Evolutionary conservation across 2,329 filamentous ascomycete genomes (phyloP).

Genomic region (Fusarium nodosum): DNA sequence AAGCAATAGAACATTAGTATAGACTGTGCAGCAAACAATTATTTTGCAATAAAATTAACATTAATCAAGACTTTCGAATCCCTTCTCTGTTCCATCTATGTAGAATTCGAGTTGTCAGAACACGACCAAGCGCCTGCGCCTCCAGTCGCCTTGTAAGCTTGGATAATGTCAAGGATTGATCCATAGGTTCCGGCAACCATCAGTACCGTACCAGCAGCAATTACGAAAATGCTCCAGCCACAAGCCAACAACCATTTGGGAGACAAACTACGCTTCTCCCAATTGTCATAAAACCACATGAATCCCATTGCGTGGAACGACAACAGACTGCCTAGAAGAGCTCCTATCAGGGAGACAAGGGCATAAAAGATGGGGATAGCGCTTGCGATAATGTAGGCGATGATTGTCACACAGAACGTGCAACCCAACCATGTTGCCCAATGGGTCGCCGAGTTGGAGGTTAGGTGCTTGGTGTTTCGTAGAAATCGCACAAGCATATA

Average conservation of each 20-base stretch:
- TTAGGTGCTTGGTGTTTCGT: slow-evolving; percentile 50
- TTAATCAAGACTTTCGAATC: background rate
- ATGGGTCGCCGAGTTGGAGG: slow-evolving; percentile 47
- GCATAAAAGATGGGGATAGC: slow-evolving; percentile 47
- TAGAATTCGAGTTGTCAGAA: slow-evolving; percentile 58
- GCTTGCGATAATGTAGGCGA: slow-evolving; percentile 49
- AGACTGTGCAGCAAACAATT: background rate
- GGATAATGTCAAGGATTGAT: slow-evolving; percentile 54
- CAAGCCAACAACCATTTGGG: slow-evolving; percentile 14
- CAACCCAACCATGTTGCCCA: slow-evolving; percentile 53
- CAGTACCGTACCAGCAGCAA: slow-evolving; percentile 51
- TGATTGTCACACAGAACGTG: slow-evolving; percentile 42
- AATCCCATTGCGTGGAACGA: slow-evolving; percentile 51
- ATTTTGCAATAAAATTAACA: background rate
- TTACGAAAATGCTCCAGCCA: slow-evolving; percentile 26
- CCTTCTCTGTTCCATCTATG: background rate
- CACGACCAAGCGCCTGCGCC: slow-evolving; percentile 59
- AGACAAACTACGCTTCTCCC: slow-evolving; percentile 26
- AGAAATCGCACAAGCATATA: slow-evolving; percentile 39
- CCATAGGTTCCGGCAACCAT: slow-evolving; percentile 63
- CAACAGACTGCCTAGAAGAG: slow-evolving; percentile 50
- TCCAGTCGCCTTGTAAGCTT: slow-evolving; percentile 54
- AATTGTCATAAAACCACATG: slow-evolving; percentile 52
- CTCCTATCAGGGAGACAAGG: slow-evolving; percentile 48
- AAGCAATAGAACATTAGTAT: too few relatives aligned